Conservation (phyloP, 208 protist genomes). For the Crithidia mellificae region DNA sequence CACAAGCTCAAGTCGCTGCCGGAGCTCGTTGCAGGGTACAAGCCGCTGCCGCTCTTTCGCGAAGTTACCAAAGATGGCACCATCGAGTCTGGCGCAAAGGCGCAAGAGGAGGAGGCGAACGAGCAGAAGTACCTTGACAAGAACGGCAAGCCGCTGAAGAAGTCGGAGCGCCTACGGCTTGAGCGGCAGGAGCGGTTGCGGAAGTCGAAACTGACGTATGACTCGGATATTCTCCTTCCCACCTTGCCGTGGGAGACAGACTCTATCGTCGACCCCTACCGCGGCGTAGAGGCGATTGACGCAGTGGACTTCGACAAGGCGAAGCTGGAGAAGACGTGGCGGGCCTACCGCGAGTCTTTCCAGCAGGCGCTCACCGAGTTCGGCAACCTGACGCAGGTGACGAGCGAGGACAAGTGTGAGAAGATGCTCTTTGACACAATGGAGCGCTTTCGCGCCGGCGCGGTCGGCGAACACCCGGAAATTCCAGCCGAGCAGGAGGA, state of each 20-base stretch:
- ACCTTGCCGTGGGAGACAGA: constrained; percentile 87
- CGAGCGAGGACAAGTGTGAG: constrained; percentile 78
- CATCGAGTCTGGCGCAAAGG: constrained; percentile 27
- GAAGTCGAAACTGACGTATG: constrained; percentile 77
- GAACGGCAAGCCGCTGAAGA: constrained; percentile 54
- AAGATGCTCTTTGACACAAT: constrained; percentile 82
- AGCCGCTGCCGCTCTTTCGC: constrained; percentile 78
- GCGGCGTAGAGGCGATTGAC: constrained; percentile 62
- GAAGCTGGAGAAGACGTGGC: constrained; percentile 79
- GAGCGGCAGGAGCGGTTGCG: constrained; percentile 77
- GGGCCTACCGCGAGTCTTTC: constrained; percentile 75
- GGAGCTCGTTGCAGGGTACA: constrained; percentile 82
- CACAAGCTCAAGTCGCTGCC: constrained; percentile 72
- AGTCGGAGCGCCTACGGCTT: constrained; percentile 68
- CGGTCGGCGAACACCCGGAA: constrained; percentile 78
- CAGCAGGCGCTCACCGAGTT: constrained; percentile 85
- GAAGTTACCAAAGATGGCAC: constrained; percentile 58
- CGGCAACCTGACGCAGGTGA: constrained; percentile 80
- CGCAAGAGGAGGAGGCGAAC: constrained; percentile 16
- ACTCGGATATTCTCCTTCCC: constrained; percentile 81
- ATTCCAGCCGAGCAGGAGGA: constrained; percentile 72
- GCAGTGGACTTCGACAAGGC: constrained; percentile 80
- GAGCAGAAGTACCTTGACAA: constrained; percentile 20
- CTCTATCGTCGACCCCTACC: constrained; percentile 84
- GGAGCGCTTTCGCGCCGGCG: constrained; percentile 69